Base-by-base conservation (phyloP, 345 rosid species). In the Eucalyptus caleyi region DNA sequence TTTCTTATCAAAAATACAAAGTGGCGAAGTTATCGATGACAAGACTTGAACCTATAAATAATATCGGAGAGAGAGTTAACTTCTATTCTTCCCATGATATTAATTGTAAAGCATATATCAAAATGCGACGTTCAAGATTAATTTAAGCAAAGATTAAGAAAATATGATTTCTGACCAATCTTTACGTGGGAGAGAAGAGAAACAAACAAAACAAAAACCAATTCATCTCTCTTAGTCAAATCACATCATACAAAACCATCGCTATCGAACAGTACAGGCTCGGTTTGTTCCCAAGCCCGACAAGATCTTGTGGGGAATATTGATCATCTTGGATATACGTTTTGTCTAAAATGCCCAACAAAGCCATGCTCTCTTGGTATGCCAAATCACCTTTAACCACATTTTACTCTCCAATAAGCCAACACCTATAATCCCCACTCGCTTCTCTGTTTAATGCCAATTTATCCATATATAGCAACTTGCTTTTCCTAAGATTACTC, bases 271-370 rank as follows among this genome's bases (percentile, higher is more conserved):
- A 40, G 87, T 51, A 87, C 77, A 88, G 72, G 45, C 88, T 49
- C 50, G 10, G 86, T 56, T 89, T 81, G 88, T 34, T 83, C 89
- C 69, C 62, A 45, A 86, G 53, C 89, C 92, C 87, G 86, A 88
- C 90, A 92, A 90, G 77, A 92, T 92, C 89, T 91, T 13, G 89
- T 86, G 90, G 88, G 87, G 88, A 91, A 90, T 86, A 85, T 89
- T 62, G 88, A 88, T 88, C 42, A 53, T 89, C 89, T 54, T 86
- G 85, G 85, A 77, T 77, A 21, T 40, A 77, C 85, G 85, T 40
- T 77, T 77, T 24, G 45, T 77, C 85, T 40, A 77, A 40, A 23
- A 77, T 23, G 85, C 85, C 24, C 85, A 77, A 77, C 85, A 77
- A 77, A 23, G 85, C 85, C 85, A 77, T 77, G 85, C 85, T 3